A percentile compares a stretch with the other conserved stretches of the same genome.
These are phyloP conservation scores for Aegilops speltoides DNA, from an alignment of 176 grass and related monocot species.

Conservation along the genomic window DNA sequence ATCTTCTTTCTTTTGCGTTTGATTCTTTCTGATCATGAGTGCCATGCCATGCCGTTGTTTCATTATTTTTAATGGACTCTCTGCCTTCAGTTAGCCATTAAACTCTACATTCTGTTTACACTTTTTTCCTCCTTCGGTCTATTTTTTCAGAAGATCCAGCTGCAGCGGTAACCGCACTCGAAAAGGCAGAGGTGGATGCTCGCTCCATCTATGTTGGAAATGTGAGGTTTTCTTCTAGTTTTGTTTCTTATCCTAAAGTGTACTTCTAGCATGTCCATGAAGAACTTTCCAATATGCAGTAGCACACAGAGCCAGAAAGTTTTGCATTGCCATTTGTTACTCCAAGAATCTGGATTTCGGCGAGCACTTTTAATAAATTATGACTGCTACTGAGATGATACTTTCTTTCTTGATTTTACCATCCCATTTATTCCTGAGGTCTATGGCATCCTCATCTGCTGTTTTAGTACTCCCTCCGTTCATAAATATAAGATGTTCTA, in stretches of 20 bases:
- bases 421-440: slow-evolving; percentile 1
- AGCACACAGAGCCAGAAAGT: not conserved
- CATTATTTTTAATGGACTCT: not conserved
- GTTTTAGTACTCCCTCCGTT: not conserved
- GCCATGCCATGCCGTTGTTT: not conserved
- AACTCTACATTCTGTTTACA: not conserved
- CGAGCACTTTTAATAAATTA: not conserved
- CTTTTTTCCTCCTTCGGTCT: not conserved
- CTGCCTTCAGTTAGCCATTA: not conserved
- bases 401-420: slow-evolving; percentile 6
- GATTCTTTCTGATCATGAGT: not conserved
- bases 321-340: not conserved
- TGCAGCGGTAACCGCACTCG: slow-evolving; percentile 25
- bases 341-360: not conserved
- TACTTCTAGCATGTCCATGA: slow-evolving; percentile 7
- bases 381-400: not conserved
- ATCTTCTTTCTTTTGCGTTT: not conserved
- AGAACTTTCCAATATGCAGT: not conserved
- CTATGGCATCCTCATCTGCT: not conserved
- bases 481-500: too few relatives aligned
- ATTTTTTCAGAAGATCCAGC: slow-evolving; percentile 22
- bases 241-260: slow-evolving; percentile 4
- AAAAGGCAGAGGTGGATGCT: slow-evolving; percentile 77
- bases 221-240: slow-evolving; percentile 57
- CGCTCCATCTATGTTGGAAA: slow-evolving; percentile 84